Conservation (phyloP, 352 stramenopile species). For the Phytophthora crassamura region DNA sequence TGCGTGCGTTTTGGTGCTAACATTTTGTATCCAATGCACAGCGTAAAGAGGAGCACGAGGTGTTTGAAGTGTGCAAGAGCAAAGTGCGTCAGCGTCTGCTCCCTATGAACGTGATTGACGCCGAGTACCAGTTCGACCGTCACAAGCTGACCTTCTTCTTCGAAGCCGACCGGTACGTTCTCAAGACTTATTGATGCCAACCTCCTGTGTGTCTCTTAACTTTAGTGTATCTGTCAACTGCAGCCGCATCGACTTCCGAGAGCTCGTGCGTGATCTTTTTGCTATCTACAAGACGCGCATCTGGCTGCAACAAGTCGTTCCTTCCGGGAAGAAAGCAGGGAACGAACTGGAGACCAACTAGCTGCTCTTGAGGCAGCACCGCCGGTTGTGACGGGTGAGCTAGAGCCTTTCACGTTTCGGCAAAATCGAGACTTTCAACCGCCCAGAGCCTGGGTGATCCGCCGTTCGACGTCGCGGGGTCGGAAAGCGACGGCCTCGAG, state of each 20-base stretch:
- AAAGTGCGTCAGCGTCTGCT: constrained; percentile 95
- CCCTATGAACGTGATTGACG: constrained; percentile 98
- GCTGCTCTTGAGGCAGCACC: constrained; percentile 9
- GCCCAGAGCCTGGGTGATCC: constrained; percentile 19
- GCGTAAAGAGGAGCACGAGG: constrained; percentile 95
- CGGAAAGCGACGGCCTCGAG: constrained; percentile 34
- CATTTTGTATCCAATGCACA: constrained; percentile 24
- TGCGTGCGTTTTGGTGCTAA: background rate
- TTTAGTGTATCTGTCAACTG: background rate
- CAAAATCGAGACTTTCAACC: constrained; percentile 25
- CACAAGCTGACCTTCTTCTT: constrained; percentile 99
- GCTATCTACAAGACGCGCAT: constrained; percentile 99
- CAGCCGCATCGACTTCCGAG: constrained; percentile 97
- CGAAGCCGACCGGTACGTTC: constrained; percentile 91
- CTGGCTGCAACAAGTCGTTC: constrained; percentile 97
- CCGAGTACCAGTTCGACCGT: constrained; percentile 98
- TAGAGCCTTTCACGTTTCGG: constrained; percentile 20
- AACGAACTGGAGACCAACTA: constrained; percentile 70
- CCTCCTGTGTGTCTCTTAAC: constrained; percentile 8
- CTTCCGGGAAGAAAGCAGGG: constrained; percentile 70
- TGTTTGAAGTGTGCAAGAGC: constrained; percentile 96
- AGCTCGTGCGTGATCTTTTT: constrained; percentile 98
- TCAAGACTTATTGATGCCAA: background rate
- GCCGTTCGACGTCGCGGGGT: constrained; percentile 29
- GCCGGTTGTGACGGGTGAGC: constrained; percentile 11